phyloP scores from a whole-genome alignment of 2,329 filamentous ascomycete genomes.

The Diaporthe helianthi region DNA sequence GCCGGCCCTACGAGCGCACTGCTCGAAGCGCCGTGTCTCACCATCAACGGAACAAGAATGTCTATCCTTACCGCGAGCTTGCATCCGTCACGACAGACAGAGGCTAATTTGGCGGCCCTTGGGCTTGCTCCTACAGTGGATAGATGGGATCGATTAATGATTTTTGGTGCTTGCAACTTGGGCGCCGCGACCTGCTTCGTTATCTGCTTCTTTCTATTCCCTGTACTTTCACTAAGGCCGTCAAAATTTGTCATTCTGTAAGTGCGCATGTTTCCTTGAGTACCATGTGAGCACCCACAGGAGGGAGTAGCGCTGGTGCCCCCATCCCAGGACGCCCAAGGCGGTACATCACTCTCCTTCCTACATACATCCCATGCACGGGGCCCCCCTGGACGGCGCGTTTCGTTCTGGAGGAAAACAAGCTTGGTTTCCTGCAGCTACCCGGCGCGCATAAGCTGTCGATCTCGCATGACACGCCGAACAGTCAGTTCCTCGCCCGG shows the following conservation, averaged over 20 bases:
- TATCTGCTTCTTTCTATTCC: conserved; percentile 89
- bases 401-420: conserved; percentile 31
- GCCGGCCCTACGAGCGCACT: conserved; percentile 46
- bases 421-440: conserved; percentile 44
- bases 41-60: conserved; percentile 44
- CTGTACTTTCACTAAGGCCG: conserved; percentile 78
- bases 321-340: neutral
- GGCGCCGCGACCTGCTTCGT: conserved; percentile 91
- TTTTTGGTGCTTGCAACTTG: conserved; percentile 91
- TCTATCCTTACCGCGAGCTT: conserved; percentile 25
- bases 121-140: conserved; percentile 70
- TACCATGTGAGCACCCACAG: conserved; percentile 28
- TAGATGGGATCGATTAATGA: conserved; percentile 92
- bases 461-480: conserved; percentile 39
- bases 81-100: conserved; percentile 27
- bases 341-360: conserved; percentile 25
- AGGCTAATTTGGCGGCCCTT: conserved; percentile 40
- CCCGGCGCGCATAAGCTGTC: conserved; percentile 44
- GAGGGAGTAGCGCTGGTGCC: conserved; percentile 19
- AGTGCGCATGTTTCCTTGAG: conserved; percentile 56
- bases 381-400: conserved; percentile 26
- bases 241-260: conserved; percentile 97
- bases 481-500: conserved; percentile 34
- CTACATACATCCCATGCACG: conserved; percentile 32
- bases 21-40: conserved; percentile 51